These are phyloP conservation scores for Salix brachista DNA, from an alignment of 345 rosid genomes.

Conservation along the genomic window DNA sequence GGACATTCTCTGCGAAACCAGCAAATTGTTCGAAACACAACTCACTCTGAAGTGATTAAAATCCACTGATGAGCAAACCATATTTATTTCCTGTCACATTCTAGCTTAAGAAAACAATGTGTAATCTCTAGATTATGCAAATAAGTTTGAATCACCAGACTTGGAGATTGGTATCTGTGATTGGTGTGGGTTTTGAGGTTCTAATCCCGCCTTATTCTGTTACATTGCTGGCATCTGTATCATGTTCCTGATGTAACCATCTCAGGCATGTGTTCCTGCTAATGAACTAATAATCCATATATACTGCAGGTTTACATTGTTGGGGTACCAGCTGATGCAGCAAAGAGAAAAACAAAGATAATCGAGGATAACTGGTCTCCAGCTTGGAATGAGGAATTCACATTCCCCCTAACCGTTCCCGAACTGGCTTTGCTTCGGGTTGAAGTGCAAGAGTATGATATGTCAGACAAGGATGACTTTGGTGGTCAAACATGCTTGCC, in stretches of 20 bases:
- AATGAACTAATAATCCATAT: not conserved
- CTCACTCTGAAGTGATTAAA: not conserved
- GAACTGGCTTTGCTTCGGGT: conserved; percentile 28
- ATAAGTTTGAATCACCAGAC: not conserved
- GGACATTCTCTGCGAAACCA: too few relatives aligned
- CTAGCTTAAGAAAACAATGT: not conserved
- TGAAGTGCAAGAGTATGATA: conserved; percentile 27
- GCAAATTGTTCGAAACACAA: not conserved
- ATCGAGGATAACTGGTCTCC: conserved; percentile 29
- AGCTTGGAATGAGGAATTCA: conserved; percentile 26
- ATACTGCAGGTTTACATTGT: conserved; percentile 26
- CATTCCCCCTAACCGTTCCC: conserved; percentile 24
- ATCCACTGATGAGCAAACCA: not conserved
- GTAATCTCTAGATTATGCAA: not conserved
- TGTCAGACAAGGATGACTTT: conserved; percentile 29
- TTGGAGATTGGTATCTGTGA: not conserved
- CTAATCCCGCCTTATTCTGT: not conserved
- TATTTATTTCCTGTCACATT: not conserved
- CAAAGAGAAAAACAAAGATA: conserved; percentile 21
- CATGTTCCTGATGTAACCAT: not conserved
- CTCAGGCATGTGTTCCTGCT: not conserved
- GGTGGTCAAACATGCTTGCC: conserved; percentile 33
- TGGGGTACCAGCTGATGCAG: conserved; percentile 22
- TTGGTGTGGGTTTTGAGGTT: not conserved
- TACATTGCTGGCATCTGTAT: not conserved